Percentiles rank a stretch among this genome's conserved stretches.
These are phyloP conservation scores for Cucurbita argyrosperma DNA, from an alignment of 306 rosid genomes.

Conservation along the genomic window DNA sequence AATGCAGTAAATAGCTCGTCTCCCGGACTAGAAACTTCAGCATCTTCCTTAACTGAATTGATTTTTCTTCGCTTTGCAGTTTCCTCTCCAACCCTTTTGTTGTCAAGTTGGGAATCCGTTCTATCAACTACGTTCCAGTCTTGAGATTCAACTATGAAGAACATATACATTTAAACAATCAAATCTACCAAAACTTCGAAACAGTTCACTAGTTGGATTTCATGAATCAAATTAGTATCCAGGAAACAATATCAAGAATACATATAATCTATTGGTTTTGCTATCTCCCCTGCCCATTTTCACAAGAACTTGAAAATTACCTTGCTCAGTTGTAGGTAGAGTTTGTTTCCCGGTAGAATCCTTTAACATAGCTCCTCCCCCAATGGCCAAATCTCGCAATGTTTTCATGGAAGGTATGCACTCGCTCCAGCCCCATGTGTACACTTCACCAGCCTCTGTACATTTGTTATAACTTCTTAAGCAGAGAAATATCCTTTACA, in stretches of 20 bases:
- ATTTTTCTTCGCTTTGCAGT: conserved; percentile 53
- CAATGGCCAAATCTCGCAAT: conserved; percentile 30
- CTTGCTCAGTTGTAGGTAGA: conserved; percentile 44
- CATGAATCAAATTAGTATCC: background rate
- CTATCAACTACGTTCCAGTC: conserved; percentile 40
- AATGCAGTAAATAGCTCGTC: conserved; percentile 47
- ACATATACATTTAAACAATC: background rate
- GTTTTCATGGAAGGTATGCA: conserved; percentile 67
- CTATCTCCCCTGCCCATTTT: conserved; percentile 31
- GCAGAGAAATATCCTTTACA: background rate
- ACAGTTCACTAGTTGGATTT: background rate
- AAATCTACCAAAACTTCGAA: background rate
- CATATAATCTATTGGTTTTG: background rate
- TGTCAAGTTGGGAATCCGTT: conserved; percentile 40
- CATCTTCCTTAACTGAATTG: conserved; percentile 38
- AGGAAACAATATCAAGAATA: background rate
- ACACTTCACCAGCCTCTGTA: conserved; percentile 55
- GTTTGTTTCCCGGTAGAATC: conserved; percentile 35
- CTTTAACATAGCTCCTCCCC: conserved; percentile 33
- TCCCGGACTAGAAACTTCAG: conserved; percentile 43
- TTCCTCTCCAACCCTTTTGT: conserved; percentile 49
- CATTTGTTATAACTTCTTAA: background rate
- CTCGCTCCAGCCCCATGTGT: conserved; percentile 96
- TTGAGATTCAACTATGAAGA: conserved; percentile 12
- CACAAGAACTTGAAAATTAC: conserved; percentile 4